phyloP scores from a whole-genome alignment of 78 protist species.

The Protostelium mycophagum region DNA sequence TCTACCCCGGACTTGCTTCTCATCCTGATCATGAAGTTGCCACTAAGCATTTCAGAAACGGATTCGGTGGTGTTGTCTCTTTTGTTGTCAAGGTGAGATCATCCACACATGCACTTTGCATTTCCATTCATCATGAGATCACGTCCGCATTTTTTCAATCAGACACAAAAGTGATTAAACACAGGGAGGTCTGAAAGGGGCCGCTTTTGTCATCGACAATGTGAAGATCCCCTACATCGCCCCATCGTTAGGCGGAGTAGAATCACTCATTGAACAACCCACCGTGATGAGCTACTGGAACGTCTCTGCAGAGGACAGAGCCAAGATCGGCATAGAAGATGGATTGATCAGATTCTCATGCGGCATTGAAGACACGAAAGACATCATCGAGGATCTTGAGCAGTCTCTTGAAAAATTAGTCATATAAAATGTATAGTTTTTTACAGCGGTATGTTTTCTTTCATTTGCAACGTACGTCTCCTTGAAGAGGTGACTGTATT shows the following conservation, averaged over 20 bases:
- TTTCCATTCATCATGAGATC: no score
- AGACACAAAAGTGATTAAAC: not conserved
- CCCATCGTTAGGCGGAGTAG: slow-evolving; percentile 64
- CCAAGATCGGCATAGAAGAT: slow-evolving; percentile 47
- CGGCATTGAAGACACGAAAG: slow-evolving; percentile 62
- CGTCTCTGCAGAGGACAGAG: slow-evolving; percentile 16
- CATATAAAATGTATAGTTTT: no score
- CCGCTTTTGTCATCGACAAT: not conserved
- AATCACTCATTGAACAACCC: slow-evolving; percentile 49
- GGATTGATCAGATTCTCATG: slow-evolving; percentile 66
- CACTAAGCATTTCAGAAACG: slow-evolving; percentile 23
- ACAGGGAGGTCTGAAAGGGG: slow-evolving; percentile 41
- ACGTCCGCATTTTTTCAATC: no score
- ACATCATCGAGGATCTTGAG: slow-evolving; percentile 47
- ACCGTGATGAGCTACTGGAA: slow-evolving; percentile 56
- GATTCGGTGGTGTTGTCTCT: slow-evolving; percentile 44
- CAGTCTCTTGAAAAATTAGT: slow-evolving; percentile 13
- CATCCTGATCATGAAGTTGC: slow-evolving; percentile 57
- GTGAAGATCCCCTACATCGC: slow-evolving; percentile 42
- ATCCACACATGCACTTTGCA: no score
- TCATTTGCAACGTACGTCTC: no score
- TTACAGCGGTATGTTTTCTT: no score
- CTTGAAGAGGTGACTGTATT: no score
- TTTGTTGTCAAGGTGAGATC: slow-evolving; percentile 44
- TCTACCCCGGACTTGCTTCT: slow-evolving; percentile 55